Percentiles rank a stretch among this genome's conserved stretches.
phyloP scores from a whole-genome alignment of 2,329 filamentous ascomycete species.

The Atkinsonella hypoxylon region DNA sequence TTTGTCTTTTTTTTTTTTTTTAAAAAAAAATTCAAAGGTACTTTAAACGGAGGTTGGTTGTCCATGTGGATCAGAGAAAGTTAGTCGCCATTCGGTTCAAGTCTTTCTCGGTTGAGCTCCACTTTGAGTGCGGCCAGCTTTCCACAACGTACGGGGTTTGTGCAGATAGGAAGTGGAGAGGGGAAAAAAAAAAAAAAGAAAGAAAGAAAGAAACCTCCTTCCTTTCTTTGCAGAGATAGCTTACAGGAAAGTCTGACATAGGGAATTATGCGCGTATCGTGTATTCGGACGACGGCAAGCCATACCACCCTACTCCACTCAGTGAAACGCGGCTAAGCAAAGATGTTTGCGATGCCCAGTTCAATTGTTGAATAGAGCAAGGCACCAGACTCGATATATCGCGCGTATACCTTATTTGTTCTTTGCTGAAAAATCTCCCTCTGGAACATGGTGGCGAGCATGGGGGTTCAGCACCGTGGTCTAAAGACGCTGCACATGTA shows the following conservation, averaged over 20 bases:
- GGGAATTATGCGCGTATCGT: too few species aligned
- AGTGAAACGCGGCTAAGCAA: too few species aligned
- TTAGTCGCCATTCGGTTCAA: background rate
- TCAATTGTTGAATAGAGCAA: too few species aligned
- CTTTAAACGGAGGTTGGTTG: constrained; percentile 1
- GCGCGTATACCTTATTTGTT: background rate
- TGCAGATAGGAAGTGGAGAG: background rate
- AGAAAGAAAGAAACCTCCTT: constrained; percentile 9
- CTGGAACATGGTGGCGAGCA: background rate
- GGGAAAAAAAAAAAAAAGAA: background rate
- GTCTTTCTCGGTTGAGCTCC: background rate
- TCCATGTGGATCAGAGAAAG: too few species aligned
- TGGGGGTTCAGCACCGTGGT: background rate
- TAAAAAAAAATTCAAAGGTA: too few species aligned
- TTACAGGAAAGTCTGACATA: background rate
- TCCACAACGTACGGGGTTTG: constrained; percentile 11
- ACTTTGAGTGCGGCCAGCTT: background rate
- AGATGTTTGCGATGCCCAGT: too few species aligned
- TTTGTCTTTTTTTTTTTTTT: background rate
- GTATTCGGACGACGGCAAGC: too few species aligned
- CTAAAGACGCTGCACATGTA: too few species aligned
- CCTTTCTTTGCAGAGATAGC: constrained; percentile 7
- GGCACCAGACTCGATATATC: background rate
- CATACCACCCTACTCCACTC: too few species aligned
- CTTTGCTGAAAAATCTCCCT: background rate